A percentile compares a stretch with the other conserved stretches of the same genome.
Conservation (phyloP, 495 filamentous ascomycete species). For the Aspergillus sclerotioniger region DNA sequence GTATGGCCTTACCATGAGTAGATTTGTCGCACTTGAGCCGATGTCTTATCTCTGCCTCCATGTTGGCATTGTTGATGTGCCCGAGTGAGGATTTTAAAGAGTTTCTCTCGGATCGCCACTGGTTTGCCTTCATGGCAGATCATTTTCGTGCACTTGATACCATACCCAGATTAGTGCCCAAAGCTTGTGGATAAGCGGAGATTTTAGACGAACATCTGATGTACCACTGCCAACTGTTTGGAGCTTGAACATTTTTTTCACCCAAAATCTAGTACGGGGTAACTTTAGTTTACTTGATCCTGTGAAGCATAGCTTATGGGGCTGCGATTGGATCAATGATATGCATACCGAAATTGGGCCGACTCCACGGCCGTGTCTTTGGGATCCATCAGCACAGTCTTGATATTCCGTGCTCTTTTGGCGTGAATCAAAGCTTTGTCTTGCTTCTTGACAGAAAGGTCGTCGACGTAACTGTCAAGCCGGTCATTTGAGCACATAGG, state of each 20-base stretch:
- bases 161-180: slow-evolving; percentile 1
- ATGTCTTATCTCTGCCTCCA: slow-evolving; percentile 61
- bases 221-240: slow-evolving; percentile 36
- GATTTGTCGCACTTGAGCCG: slow-evolving; percentile 53
- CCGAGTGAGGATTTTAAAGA: slow-evolving; percentile 56
- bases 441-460: slow-evolving; percentile 56
- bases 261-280: slow-evolving; percentile 49
- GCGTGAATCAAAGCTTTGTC: slow-evolving; percentile 59
- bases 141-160: slow-evolving; percentile 38
- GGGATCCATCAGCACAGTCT: slow-evolving; percentile 51
- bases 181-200: background rate
- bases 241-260: slow-evolving; percentile 61
- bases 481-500: background rate
- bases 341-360: slow-evolving; percentile 52
- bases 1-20: slow-evolving; percentile 52
- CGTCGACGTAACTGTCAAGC: slow-evolving; percentile 43
- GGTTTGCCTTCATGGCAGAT: slow-evolving; percentile 61
- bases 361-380: slow-evolving; percentile 59
- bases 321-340: background rate
- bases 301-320: background rate
- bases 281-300: slow-evolving; percentile 14
- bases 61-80: slow-evolving; percentile 59
- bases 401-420: slow-evolving; percentile 53
- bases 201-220: slow-evolving; percentile 31
- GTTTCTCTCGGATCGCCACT: slow-evolving; percentile 57